Percentiles rank a stretch among this genome's conserved stretches.
Conservation (phyloP, 257 asterid genomes). For the Rauvolfia tetraphylla region DNA sequence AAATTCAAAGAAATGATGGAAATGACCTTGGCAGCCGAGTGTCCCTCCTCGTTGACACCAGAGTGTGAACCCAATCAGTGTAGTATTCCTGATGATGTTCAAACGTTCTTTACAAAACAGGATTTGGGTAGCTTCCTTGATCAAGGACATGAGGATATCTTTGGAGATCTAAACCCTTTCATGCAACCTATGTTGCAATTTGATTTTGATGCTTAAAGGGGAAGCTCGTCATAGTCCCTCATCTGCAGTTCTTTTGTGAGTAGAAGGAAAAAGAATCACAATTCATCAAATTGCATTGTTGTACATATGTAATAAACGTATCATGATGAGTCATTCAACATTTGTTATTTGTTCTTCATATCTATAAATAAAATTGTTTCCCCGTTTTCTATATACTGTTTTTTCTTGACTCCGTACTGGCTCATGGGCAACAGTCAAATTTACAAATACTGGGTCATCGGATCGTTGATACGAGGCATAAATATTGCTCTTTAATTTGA, state of each 20-base stretch:
- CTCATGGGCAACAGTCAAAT: too few species aligned
- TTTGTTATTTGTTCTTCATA: conserved; percentile 17
- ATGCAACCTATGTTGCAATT: conserved; percentile 60
- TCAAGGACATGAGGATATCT: conserved; percentile 48
- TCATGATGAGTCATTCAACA: conserved; percentile 13
- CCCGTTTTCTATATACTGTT: not conserved
- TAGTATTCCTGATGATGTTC: conserved; percentile 50
- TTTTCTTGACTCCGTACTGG: not conserved
- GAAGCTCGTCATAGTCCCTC: conserved; percentile 14
- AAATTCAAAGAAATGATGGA: conserved; percentile 88
- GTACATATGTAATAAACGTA: conserved; percentile 40
- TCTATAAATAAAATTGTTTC: conserved; percentile 17
- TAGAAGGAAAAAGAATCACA: not conserved
- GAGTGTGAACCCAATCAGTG: conserved; percentile 38
- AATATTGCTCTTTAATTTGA: too few species aligned
- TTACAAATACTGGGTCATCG: too few species aligned
- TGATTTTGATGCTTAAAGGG: conserved; percentile 40
- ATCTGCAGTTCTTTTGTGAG: not conserved
- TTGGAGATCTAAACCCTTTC: conserved; percentile 59
- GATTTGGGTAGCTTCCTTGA: conserved; percentile 38
- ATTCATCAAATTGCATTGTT: conserved; percentile 36
- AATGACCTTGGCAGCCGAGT: conserved; percentile 58
- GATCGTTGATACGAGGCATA: too few species aligned
- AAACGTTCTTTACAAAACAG: conserved; percentile 41
- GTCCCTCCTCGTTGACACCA: conserved; percentile 29